Conservation (phyloP, 257 asterid species). For the Solanum piurae region DNA sequence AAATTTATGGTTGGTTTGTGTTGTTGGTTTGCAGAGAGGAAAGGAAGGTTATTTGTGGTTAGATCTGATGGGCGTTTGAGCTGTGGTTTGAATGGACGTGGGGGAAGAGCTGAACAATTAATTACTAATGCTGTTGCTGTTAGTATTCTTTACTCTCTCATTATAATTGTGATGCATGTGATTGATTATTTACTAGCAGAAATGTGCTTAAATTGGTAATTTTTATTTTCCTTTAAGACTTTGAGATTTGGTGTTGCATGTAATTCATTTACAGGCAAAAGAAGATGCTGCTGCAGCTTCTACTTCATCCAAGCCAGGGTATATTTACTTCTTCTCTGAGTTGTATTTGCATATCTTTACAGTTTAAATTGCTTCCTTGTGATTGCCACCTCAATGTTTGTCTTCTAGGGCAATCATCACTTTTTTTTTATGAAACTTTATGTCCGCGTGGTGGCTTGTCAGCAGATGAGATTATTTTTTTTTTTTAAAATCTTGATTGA, state of each 20-base stretch:
- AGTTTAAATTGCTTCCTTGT: background rate
- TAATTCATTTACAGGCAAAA: conserved; percentile 23
- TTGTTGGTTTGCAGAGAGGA: conserved; percentile 30
- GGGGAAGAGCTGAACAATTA: conserved; percentile 16
- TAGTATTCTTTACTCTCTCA: conserved; percentile 8
- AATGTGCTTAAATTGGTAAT: background rate
- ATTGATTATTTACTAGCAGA: background rate
- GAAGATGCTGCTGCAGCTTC: conserved; percentile 29
- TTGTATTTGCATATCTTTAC: background rate
- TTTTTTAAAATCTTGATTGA: background rate
- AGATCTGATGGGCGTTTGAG: conserved; percentile 30
- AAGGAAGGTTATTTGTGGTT: conserved; percentile 10
- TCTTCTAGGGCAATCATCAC: background rate
- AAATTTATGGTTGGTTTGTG: background rate
- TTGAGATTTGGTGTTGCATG: background rate
- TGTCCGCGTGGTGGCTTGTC: background rate
- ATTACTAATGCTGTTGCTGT: conserved; percentile 49
- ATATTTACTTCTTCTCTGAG: conserved; percentile 3
- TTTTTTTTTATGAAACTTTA: background rate
- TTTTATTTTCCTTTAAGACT: background rate
- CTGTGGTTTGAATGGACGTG: conserved; percentile 17
- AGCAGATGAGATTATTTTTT: background rate
- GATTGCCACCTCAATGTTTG: background rate
- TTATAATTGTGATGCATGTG: background rate
- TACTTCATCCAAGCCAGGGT: conserved; percentile 56